These are phyloP conservation scores for Yamadazyma takamatsuzukensis DNA, from an alignment of 805 yeast species.

Conservation along the genomic window DNA sequence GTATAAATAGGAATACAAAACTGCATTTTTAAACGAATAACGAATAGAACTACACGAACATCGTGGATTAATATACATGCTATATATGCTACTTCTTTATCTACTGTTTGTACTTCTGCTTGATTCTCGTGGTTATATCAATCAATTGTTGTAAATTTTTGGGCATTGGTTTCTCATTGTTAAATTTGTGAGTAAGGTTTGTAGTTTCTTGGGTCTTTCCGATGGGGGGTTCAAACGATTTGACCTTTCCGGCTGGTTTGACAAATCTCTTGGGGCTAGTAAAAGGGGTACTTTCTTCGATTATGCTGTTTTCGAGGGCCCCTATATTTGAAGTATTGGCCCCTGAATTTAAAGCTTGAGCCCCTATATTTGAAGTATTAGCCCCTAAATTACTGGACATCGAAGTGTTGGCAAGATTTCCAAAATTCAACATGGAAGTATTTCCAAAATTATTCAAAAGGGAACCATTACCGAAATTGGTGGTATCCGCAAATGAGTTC, in stretches of 20 bases:
- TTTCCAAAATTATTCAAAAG: not conserved
- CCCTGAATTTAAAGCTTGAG: not conserved
- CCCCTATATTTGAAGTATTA: conserved; percentile 6
- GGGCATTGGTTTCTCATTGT: conserved; percentile 10
- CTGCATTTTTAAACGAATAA: no score
- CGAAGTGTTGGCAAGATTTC: not conserved
- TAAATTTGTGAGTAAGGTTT: no score
- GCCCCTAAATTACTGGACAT: no score
- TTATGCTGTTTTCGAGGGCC: conserved; percentile 33
- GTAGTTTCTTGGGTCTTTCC: conserved; percentile 2
- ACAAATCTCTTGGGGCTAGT: conserved; percentile 21
- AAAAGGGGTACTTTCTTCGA: conserved; percentile 37
- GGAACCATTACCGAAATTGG: conserved; percentile 1
- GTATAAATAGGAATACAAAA: no score
- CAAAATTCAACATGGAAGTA: conserved; percentile 3
- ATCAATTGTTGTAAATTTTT: conserved; percentile 10
- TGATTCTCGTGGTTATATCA: conserved; percentile 11
- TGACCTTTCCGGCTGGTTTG: conserved; percentile 11
- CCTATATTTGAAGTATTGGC: conserved; percentile 26
- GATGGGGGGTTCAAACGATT: no score
- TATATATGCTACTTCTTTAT: no score
- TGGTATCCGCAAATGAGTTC: not conserved
- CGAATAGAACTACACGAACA: no score
- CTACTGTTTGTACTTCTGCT: conserved; percentile 9
- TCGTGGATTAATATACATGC: no score